These are phyloP conservation scores for Wickerhamiella australiensis DNA, from an alignment of 805 yeast species.

Conservation along the genomic window DNA sequence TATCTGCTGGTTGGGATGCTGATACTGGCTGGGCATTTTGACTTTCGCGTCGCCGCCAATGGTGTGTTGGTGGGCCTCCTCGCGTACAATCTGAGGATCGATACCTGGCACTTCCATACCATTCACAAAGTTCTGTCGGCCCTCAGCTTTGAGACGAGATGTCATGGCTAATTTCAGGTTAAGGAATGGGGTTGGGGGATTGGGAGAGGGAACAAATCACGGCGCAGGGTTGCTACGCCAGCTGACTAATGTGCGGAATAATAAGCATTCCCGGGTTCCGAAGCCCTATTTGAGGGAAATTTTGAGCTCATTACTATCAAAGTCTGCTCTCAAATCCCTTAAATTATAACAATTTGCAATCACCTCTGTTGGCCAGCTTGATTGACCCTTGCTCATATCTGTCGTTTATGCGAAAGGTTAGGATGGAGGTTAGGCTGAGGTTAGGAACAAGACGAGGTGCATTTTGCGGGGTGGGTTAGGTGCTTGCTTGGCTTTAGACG, in stretches of 20 bases:
- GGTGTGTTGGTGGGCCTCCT: slow-evolving; percentile 18
- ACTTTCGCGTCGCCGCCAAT: slow-evolving; percentile 13
- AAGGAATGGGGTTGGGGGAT: slow-evolving; percentile 12
- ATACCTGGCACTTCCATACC: slow-evolving; percentile 25
- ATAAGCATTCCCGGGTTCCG: not conserved
- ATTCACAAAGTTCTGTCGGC: slow-evolving; percentile 5
- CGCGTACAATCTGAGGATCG: slow-evolving; percentile 28
- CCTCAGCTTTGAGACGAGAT: slow-evolving; percentile 2
- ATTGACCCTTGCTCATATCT: not conserved
- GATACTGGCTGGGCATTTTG: slow-evolving; percentile 2
- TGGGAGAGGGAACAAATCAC: not conserved
- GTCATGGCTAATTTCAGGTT: slow-evolving; percentile 11
- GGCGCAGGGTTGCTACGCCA: slow-evolving; percentile 5
- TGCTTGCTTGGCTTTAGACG: too few species aligned
- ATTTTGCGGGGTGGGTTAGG: slow-evolving; percentile 12
- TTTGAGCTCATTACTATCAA: too few species aligned
- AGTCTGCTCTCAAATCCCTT: too few species aligned
- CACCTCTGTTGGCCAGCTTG: too few species aligned
- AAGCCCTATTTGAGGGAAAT: too few species aligned
- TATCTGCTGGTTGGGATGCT: not conserved
- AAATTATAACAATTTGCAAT: too few species aligned
- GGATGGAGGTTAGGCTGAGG: slow-evolving; percentile 10
- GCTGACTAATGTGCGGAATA: not conserved
- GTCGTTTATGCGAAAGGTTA: slow-evolving; percentile 10
- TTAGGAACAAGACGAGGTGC: not conserved